These are phyloP conservation scores for Somion occarium DNA, from an alignment of 1,284 basidiomycete species.

Conservation along the genomic window DNA sequence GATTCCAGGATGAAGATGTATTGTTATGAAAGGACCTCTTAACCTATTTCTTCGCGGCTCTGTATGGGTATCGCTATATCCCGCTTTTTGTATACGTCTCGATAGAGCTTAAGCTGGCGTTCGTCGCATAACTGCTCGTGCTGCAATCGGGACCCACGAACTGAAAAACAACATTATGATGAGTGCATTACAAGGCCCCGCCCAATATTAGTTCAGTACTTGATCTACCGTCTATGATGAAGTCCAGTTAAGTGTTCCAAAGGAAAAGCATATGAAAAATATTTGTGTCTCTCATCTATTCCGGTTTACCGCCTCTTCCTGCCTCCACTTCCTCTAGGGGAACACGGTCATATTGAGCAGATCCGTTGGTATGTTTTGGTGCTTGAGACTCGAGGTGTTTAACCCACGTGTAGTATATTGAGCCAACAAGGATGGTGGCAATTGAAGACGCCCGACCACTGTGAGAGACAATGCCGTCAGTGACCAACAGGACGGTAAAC, in stretches of 20 bases:
- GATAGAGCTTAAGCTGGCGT: too few relatives aligned
- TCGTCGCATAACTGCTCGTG: too few relatives aligned
- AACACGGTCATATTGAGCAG: constrained; percentile 37
- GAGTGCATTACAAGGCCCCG: too few relatives aligned
- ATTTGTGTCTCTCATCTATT: not conserved
- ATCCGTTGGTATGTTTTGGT: constrained; percentile 2
- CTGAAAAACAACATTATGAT: too few relatives aligned
- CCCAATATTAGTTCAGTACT: not conserved
- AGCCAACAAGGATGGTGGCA: constrained; percentile 73
- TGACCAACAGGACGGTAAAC: constrained; percentile 24
- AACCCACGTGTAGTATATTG: constrained; percentile 82
- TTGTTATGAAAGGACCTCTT: too few relatives aligned
- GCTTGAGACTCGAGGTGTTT: constrained; percentile 64
- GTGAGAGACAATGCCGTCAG: constrained; percentile 8
- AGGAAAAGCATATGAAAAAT: not conserved
- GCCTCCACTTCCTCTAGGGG: constrained; percentile 48
- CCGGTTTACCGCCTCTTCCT: constrained; percentile 27
- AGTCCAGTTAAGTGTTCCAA: not conserved
- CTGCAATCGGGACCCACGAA: too few relatives aligned
- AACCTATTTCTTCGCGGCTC: too few relatives aligned
- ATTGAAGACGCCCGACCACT: constrained; percentile 81
- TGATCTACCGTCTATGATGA: not conserved
- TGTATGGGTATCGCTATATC: too few relatives aligned
- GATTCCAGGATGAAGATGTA: too few relatives aligned
- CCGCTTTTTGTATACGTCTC: too few relatives aligned